Evolutionary conservation across 2,329 filamentous ascomycete species (phyloP), one percentile per base, ranked within the genome.

Genomic region (Sporothrix schenckii): DNA sequence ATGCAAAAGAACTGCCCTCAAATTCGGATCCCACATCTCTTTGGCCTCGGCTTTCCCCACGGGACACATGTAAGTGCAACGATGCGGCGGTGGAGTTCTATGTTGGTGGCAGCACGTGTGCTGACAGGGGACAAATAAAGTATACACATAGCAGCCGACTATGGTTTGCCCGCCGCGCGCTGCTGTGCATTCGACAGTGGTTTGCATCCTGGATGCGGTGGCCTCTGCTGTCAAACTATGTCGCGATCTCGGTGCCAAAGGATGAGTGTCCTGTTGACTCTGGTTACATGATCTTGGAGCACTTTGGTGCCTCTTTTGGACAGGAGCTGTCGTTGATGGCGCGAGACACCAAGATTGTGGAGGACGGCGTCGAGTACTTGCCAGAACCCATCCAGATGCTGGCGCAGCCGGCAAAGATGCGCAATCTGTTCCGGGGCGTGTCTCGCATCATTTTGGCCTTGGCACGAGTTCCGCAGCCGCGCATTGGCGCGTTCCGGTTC

Each of bases 1-100:
- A 77, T 82, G 27, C 75, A 78, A 65, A 74, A 79, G 21, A 71
- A 80, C 58, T 82, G 78, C 72, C 78, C 79, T 13, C 70, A 76
- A 61, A 73, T 83, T 34, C 79, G 79, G 21, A 80, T 80, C 24
- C 79, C 79, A 61, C 74, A 75, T 16, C 74, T 75, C n/a, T 74
- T 73, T 34, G 73, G 73, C 63, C 72, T 75, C 39, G 73, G 73
- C 24, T 72, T 74, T 41, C 65, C 70, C 19, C 16, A 39, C 10
- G 63, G 63, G 7, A 41, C 30, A 14, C 70, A 71, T 63, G 70
- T 71, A 7, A 44, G 39, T 54, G 19, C 2, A 34, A 34, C 34
- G 1, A 19, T 9, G 41, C 14, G 6, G 61, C 4, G 24, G 50
- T 53, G 49, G 11, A 7, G 7, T 13, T 6, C 16, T 10, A 16